These are phyloP conservation scores for Blastomyces silverae DNA, from an alignment of 2,329 filamentous ascomycete species.

Conservation along the genomic window DNA sequence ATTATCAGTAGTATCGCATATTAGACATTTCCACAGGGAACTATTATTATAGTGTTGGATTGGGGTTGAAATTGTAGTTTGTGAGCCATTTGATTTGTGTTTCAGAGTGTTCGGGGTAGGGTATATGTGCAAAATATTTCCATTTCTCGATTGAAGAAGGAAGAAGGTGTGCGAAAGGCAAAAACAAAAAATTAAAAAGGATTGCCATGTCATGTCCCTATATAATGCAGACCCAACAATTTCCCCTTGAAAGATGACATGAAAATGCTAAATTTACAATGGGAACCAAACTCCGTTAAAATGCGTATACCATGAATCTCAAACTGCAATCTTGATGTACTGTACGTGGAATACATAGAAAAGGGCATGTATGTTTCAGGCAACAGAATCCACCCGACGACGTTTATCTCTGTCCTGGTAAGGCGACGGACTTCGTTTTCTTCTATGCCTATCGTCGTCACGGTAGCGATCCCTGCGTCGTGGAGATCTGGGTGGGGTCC, in stretches of 20 bases:
- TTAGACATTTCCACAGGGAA: not conserved
- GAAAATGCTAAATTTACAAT: not conserved
- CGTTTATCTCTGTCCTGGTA: constrained; percentile 40
- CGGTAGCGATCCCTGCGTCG: constrained; percentile 40
- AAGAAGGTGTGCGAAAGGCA: not conserved
- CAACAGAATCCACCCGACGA: constrained; percentile 29
- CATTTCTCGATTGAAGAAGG: not conserved
- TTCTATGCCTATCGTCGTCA: constrained; percentile 28
- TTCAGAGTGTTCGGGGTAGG: not conserved
- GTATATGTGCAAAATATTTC: not conserved
- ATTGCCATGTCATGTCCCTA: not conserved
- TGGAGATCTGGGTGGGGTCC: constrained; percentile 24
- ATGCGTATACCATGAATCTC: not conserved
- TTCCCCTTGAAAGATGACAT: not conserved
- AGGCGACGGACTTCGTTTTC: constrained; percentile 40
- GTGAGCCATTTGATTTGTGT: not conserved
- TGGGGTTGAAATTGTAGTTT: not conserved
- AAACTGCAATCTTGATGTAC: not conserved
- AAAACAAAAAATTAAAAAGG: not conserved
- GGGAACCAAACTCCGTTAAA: constrained; percentile 3
- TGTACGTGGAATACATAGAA: not conserved
- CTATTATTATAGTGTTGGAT: not conserved
- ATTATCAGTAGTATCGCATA: not conserved
- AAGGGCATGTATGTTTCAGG: constrained; percentile 7
- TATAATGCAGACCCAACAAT: not conserved